phyloP scores from a whole-genome alignment of 108 stramenopile species.

The Licmophora abbreviata region DNA sequence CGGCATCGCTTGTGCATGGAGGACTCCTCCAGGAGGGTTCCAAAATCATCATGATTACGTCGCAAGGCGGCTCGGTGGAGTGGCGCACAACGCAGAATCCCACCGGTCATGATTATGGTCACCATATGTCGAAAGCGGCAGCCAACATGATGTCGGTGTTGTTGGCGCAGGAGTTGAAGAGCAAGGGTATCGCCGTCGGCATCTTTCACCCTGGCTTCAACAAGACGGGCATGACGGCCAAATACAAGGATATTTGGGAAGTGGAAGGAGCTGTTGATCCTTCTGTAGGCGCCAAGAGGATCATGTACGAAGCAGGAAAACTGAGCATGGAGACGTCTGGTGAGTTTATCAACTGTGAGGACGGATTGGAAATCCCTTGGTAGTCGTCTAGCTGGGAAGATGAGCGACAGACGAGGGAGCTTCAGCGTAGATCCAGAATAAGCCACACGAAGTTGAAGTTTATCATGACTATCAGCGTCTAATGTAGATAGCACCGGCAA shows the following conservation, averaged over 20 bases:
- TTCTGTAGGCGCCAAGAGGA: conserved; percentile 70
- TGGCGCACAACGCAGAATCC: conserved; percentile 80
- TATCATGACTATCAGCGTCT: too few species aligned
- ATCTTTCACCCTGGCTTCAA: conserved; percentile 90
- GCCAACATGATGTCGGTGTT: conserved; percentile 83
- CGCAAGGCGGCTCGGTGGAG: conserved; percentile 81
- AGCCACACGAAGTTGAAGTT: too few species aligned
- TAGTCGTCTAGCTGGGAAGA: too few species aligned
- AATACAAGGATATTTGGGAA: conserved; percentile 87
- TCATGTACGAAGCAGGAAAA: conserved; percentile 67
- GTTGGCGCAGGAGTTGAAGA: conserved; percentile 73
- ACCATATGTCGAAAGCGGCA: conserved; percentile 90
- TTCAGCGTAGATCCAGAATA: too few species aligned
- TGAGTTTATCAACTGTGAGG: conserved; percentile 81
- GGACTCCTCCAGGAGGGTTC: conserved; percentile 64
- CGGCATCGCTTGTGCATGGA: conserved; percentile 50
- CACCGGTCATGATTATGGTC: conserved; percentile 79
- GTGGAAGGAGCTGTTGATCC: conserved; percentile 80
- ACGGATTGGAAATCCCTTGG: conserved; percentile 79
- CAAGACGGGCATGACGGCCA: conserved; percentile 86
- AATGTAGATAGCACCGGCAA: too few species aligned
- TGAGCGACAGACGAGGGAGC: too few species aligned
- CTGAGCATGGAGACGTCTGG: conserved; percentile 61
- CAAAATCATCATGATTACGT: conserved; percentile 80
- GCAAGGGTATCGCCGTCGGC: conserved; percentile 67